Evolutionary conservation across 768 basidiomycete species (phyloP).

Genomic region (Gelatoporia subvermispora): DNA sequence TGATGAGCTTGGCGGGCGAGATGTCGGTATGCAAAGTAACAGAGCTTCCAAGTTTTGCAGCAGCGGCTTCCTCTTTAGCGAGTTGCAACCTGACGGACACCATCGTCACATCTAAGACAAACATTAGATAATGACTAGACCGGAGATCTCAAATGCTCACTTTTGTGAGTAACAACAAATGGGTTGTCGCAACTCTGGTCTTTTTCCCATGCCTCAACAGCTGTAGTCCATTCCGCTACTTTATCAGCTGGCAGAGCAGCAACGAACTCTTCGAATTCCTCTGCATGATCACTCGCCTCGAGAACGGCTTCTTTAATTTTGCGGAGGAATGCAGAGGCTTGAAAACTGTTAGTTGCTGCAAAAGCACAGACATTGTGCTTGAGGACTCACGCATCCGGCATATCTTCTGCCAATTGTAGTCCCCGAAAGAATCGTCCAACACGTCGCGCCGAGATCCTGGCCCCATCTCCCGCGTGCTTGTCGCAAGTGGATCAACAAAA

Average conservation of each 20-base stretch:
- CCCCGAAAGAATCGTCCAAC: conserved; percentile 33
- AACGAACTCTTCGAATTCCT: neutral
- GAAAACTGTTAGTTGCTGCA: neutral
- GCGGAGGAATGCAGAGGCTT: neutral
- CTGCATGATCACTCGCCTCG: neutral
- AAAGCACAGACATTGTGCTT: neutral
- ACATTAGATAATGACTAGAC: too few relatives aligned
- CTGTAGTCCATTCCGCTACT: neutral
- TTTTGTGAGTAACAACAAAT: neutral
- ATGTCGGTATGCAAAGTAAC: neutral
- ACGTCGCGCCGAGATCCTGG: conserved; percentile 27
- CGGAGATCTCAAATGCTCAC: too few relatives aligned
- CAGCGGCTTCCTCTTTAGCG: neutral
- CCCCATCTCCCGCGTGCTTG: conserved; percentile 33
- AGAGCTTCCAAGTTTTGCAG: neutral
- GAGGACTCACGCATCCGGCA: conserved; percentile 17
- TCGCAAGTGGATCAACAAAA: conserved; percentile 23
- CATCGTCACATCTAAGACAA: too few relatives aligned
- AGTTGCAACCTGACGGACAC: neutral
- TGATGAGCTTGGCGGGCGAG: neutral
- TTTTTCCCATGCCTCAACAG: neutral
- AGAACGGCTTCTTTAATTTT: neutral
- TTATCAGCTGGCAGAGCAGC: neutral
- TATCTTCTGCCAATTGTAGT: conserved; percentile 33
- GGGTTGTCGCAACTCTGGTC: neutral